A percentile compares a stretch with the other conserved stretches of the same genome.
These are phyloP conservation scores for Fusarium aywerte DNA, from an alignment of 2,329 filamentous ascomycete genomes.

Conservation along the genomic window DNA sequence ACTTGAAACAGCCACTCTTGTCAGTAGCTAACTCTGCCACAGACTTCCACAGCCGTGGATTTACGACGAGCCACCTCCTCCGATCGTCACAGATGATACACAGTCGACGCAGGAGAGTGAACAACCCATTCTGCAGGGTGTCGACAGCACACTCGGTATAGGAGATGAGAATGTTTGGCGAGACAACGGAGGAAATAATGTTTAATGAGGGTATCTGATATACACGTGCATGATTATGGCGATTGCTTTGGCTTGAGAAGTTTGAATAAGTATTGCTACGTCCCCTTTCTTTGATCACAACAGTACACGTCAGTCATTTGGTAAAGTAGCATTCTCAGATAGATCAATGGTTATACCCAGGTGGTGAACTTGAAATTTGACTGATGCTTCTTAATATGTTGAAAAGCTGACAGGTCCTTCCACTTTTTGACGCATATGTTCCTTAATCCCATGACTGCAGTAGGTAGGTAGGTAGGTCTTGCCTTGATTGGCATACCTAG, in stretches of 20 bases:
- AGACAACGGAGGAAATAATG: slow-evolving; percentile 42
- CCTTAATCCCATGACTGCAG: not conserved
- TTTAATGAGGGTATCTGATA: slow-evolving; percentile 27
- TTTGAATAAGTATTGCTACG: slow-evolving; percentile 6
- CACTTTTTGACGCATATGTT: not conserved
- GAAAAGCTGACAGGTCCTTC: not conserved
- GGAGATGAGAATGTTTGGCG: slow-evolving; percentile 55
- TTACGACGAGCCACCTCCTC: slow-evolving; percentile 64
- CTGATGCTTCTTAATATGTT: not conserved
- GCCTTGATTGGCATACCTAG: not conserved
- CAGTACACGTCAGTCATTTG: slow-evolving; percentile 1
- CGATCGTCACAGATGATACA: slow-evolving; percentile 42
- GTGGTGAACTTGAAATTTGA: not conserved
- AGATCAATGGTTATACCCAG: not conserved
- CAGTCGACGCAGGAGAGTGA: slow-evolving; percentile 43
- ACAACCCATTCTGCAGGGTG: slow-evolving; percentile 49
- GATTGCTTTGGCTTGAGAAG: slow-evolving; percentile 12
- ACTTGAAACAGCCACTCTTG: not conserved
- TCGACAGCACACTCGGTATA: slow-evolving; percentile 53
- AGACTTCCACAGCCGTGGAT: slow-evolving; percentile 79
- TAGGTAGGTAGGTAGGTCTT: not conserved
- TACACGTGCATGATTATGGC: slow-evolving; percentile 20
- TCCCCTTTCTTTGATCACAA: not conserved
- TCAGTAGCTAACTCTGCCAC: slow-evolving; percentile 27
- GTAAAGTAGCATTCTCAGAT: not conserved